Percentiles rank a stretch among this genome's conserved stretches.
Conservation (phyloP, 495 filamentous ascomycete genomes). For the Penicillium daleae region DNA sequence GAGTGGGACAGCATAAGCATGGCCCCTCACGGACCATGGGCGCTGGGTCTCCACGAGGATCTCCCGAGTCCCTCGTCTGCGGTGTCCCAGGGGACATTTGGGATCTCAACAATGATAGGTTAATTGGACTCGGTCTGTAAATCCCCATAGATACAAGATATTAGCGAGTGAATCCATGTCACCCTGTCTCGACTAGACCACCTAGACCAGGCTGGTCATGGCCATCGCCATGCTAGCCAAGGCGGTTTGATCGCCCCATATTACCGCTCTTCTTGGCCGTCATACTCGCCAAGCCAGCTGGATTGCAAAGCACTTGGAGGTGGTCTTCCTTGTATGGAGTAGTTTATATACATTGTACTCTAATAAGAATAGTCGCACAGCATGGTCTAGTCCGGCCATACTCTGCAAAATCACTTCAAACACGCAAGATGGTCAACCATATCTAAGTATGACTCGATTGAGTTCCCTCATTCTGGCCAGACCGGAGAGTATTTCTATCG, state of each 20-base stretch:
- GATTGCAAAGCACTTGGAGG: not conserved
- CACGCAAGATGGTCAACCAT: too few species aligned
- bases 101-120: not conserved
- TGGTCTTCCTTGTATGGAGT: too few species aligned
- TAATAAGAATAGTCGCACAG: not conserved
- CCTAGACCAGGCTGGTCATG: not conserved
- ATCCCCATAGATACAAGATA: not conserved
- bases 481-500: not conserved
- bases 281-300: slow-evolving; percentile 21
- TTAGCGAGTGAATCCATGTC: not conserved
- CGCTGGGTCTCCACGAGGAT: slow-evolving; percentile 5
- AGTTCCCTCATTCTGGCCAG: too few species aligned
- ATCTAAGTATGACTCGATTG: not conserved
- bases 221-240: slow-evolving; percentile 11
- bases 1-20: not conserved
- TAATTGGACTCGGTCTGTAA: not conserved
- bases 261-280: slow-evolving; percentile 3
- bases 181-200: not conserved
- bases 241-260: slow-evolving; percentile 2
- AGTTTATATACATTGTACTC: too few species aligned
- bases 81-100: not conserved
- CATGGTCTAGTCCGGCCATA: not conserved
- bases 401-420: too few species aligned
- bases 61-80: not conserved
- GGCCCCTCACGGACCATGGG: slow-evolving; percentile 2